These are phyloP conservation scores for Fusarium sp. DNA, from an alignment of 2,329 filamentous ascomycete genomes.

Conservation along the genomic window DNA sequence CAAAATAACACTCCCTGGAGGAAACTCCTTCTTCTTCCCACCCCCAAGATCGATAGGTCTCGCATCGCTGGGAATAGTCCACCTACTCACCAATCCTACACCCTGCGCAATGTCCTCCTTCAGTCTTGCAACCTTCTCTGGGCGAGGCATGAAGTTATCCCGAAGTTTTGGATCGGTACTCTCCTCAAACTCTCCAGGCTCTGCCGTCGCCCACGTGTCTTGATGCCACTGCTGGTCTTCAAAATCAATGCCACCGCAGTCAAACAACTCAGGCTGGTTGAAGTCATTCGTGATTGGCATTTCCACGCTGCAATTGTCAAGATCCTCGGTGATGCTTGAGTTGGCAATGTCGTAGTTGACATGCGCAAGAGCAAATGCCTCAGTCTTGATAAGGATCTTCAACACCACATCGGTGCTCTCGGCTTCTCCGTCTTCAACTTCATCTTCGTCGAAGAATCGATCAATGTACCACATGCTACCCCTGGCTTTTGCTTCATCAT, in stretches of 20 bases:
- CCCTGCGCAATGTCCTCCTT: not conserved
- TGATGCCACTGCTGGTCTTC: not conserved
- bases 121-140: not conserved
- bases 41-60: not conserved
- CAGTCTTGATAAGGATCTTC: conserved; percentile 5
- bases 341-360: conserved; percentile 6
- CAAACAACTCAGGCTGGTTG: not conserved
- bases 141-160: not conserved
- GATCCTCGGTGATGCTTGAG: not conserved
- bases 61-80: not conserved
- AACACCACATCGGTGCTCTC: conserved; percentile 11
- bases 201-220: not conserved
- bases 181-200: conserved; percentile 7
- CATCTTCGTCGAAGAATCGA: not conserved
- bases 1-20: not conserved
- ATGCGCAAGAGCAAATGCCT: not conserved
- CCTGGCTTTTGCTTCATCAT: conserved; percentile 5
- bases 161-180: not conserved
- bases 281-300: conserved; percentile 12
- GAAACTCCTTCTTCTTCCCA: not conserved
- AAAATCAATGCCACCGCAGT: conserved; percentile 1
- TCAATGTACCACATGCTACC: conserved; percentile 12
- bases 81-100: not conserved
- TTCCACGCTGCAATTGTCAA: not conserved
- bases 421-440: not conserved